Conservation (phyloP, 495 filamentous ascomycete species). For the Xylaria bambusicola region DNA sequence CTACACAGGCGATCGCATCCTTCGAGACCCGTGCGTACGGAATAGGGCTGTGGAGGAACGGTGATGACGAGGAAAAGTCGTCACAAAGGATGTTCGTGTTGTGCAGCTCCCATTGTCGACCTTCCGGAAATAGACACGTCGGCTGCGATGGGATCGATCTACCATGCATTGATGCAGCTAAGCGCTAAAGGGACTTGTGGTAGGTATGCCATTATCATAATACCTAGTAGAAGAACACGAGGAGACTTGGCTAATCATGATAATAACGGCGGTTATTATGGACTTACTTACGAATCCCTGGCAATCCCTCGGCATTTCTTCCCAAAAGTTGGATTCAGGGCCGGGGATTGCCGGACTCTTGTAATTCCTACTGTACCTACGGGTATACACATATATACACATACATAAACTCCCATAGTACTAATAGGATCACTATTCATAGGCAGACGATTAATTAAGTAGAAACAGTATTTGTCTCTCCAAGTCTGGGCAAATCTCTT, state of each 20-base stretch:
- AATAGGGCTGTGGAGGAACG: constrained; percentile 8
- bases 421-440: too few species aligned
- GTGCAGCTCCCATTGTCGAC: constrained; percentile 7
- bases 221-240: too few species aligned
- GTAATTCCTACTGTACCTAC: too few species aligned
- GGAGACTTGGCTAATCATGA: not conserved
- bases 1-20: constrained; percentile 9
- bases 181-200: not conserved
- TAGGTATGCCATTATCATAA: too few species aligned
- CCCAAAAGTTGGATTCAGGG: not conserved
- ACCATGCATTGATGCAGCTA: constrained; percentile 4
- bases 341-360: too few species aligned
- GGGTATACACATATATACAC: too few species aligned
- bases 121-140: constrained; percentile 4
- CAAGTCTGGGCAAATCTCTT: not conserved
- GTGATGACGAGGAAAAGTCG: not conserved
- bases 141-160: constrained; percentile 1
- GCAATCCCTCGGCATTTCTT: not conserved
- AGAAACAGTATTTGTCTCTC: not conserved
- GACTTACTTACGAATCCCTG: too few species aligned
- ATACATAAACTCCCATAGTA: too few species aligned
- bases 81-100: constrained; percentile 5
- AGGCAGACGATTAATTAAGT: too few species aligned
- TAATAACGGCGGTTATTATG: not conserved
- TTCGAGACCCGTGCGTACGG: constrained; percentile 13